Base-by-base conservation (phyloP, 2,329 filamentous ascomycete genomes). In the Pseudogymnoascus sp. region DNA sequence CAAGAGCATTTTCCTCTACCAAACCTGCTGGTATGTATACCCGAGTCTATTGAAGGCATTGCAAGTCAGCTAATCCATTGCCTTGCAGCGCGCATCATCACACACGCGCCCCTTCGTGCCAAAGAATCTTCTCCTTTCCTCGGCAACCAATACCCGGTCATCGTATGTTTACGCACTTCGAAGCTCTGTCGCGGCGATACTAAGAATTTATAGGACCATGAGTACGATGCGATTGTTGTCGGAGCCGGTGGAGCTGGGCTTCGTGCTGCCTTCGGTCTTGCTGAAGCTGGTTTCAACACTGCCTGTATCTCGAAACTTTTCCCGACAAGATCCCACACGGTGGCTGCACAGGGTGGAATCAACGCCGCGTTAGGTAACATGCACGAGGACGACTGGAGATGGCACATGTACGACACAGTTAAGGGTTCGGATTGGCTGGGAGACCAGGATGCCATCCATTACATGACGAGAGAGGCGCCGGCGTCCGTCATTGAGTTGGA, bases 361-460 rank as follows among this genome's bases (percentile, higher is more conserved):
- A 94, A 94, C 76, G 90, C 90, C 63, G 90, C 90, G 61, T 82
- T 94, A 63, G 90, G 90, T 74, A 96, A 96, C 81, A 97, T 97
- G 92, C 92, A 96, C 83, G 86, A 93, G 81, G 92, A 97, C 73
- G 92, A 97, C 80, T 97, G 92, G 92, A 87, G 92, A 82, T 97
- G 92, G 92, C 92, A 97, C 80, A 97, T 97, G 92, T 97, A 97
- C 82, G 92, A 97, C 77, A 97, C 92, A 47, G 92, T 97, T 75
- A 97, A 97, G 83, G 92, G 92, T 69, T 96, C 91, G 69, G 92
- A 97, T 82, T 97, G 92, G 92, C 85, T 97, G 61, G 92, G 92
- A 77, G 92, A 97, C 77, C 92, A 97, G 79, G 92, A 97, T 75
- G 92, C 92, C 68, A 97, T 97, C 74, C 92, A 97, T 80, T 97